Evolutionary conservation across 208 protist genomes (phyloP).

Genomic region (Crithidia mellificae): DNA sequence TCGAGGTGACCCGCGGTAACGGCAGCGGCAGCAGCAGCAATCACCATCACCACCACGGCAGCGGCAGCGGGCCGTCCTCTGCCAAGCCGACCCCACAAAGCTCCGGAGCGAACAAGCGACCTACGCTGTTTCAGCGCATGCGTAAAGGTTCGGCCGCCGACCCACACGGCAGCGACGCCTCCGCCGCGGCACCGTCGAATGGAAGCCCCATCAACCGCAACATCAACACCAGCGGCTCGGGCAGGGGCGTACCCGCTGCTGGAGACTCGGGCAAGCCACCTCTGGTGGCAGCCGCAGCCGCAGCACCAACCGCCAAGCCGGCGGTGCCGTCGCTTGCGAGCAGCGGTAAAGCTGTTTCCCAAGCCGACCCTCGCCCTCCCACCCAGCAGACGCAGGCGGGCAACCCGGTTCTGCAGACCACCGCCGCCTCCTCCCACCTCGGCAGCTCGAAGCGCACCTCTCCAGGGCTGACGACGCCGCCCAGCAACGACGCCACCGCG

Average conservation of each 20-base stretch:
- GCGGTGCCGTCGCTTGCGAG: neutral
- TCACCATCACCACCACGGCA: too few relatives aligned
- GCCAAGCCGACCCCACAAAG: neutral
- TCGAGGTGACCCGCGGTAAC: neutral
- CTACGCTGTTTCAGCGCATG: neutral
- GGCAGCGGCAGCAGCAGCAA: neutral
- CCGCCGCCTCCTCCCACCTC: neutral
- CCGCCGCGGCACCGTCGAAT: too few relatives aligned
- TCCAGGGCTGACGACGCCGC: neutral
- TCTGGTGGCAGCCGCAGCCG: neutral
- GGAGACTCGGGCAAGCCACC: neutral
- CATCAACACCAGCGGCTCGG: neutral
- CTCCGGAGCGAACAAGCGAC: neutral
- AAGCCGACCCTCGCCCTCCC: neutral
- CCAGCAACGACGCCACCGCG: neutral
- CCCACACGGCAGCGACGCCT: neutral
- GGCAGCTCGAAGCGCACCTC: slow-evolving; percentile 8
- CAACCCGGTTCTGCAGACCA: neutral
- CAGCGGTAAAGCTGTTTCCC: neutral
- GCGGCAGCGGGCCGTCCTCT: neutral
- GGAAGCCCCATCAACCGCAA: too few relatives aligned
- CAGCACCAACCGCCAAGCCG: neutral
- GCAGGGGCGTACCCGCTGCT: neutral
- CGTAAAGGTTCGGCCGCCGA: neutral
- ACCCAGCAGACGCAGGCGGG: too few relatives aligned